Base-by-base conservation (phyloP, 257 asterid genomes). In the Solanum lignicaule region DNA sequence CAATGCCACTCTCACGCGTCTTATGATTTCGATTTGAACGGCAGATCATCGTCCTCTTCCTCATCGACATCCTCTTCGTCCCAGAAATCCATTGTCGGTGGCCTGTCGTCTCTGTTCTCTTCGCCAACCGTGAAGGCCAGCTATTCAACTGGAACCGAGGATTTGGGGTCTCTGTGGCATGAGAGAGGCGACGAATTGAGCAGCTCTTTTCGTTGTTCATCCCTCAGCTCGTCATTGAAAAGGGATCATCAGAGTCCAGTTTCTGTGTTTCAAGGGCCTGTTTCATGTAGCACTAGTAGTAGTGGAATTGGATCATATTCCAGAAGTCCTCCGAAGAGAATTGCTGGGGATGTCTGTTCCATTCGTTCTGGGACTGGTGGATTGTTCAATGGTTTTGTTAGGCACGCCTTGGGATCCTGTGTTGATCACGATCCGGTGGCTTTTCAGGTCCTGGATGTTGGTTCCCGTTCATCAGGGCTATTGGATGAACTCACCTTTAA, bases 171-270 rank as follows among this genome's bases (percentile, higher is more conserved):
- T 11, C n/a, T 94, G 58, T 89, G 99, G 97, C 96, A 93, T 39
- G 99, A 97, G 23, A 92, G 94, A 87, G 78, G 94, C n/a, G 98
- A 95, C 39, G 98, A 94, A 75, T 90, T 94, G 79, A 92, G 95
- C 25, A 89, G 95, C 33, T 94, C 99, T 20, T 94, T 90, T 43
- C 94, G 98, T 18, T 91, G 92, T 88, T 93, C 98, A 35, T 91
- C 98, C 68, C 86, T 93, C 4, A 90, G 94, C 90, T 93, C 99
- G 86, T 93, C 97, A 8, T 33, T 91, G 89, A 95, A 94, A 69
- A 95, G 96, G 87, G 98, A 97, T 84, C 99, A 95, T 84, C 99
- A 96, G 90, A 97, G 99, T 88, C 99, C 99, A n/a, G 98, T 96
- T 14, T 95, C 99, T 1, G 99, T 97, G 89, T 91, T 97, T 71